Evolutionary conservation across 805 yeast genomes (phyloP).

Genomic region (Komagataella pastoris): DNA sequence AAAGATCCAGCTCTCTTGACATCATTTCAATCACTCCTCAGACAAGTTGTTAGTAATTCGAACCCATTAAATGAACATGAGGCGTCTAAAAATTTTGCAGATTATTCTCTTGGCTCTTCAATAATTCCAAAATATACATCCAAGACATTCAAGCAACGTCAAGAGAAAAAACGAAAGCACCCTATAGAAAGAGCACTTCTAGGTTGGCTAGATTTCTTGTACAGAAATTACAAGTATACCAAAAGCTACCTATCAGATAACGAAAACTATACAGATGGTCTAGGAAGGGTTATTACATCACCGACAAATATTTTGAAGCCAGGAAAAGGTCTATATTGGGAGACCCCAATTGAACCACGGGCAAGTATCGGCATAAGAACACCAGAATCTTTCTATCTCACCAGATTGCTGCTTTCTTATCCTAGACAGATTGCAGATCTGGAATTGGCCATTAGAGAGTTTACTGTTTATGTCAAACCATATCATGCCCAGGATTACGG

Average conservation of each 20-base stretch:
- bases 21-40: not conserved
- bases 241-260: not conserved
- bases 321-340: slow-evolving; percentile 3
- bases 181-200: not conserved
- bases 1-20: not conserved
- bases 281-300: slow-evolving; percentile 1
- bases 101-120: not conserved
- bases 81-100: not conserved
- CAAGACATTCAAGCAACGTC: not conserved
- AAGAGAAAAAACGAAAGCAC: not conserved
- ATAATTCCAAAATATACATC: not conserved
- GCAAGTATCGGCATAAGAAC: not conserved
- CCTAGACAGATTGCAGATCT: not conserved
- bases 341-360: not conserved
- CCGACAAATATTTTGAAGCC: slow-evolving; percentile 1
- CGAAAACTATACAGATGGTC: not conserved
- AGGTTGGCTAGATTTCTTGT: not conserved
- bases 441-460: not conserved
- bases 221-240: slow-evolving; percentile 1
- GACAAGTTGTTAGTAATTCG: not conserved
- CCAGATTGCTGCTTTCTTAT: not conserved
- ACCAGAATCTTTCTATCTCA: not conserved
- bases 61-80: not conserved
- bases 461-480: not conserved
- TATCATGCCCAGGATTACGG: slow-evolving; percentile 3